A percentile compares a stretch with the other conserved stretches of the same genome.
These are phyloP conservation scores for Trichothecium roseum DNA, from an alignment of 2,329 filamentous ascomycete genomes.

Conservation along the genomic window DNA sequence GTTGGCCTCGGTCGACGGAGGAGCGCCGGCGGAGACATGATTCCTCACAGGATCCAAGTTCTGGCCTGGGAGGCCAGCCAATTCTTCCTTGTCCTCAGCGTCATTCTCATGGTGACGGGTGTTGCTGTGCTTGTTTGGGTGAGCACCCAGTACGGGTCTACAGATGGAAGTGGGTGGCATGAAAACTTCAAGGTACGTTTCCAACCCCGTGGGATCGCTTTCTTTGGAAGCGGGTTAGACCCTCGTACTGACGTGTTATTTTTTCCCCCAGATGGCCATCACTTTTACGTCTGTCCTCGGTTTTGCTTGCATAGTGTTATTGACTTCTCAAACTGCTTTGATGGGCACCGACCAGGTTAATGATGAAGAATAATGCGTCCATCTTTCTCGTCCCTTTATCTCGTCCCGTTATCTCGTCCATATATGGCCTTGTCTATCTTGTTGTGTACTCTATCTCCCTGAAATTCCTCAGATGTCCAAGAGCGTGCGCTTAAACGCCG, in stretches of 20 bases:
- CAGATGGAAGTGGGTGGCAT: constrained; percentile 9
- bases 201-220: not conserved
- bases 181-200: constrained; percentile 5
- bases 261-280: constrained; percentile 5
- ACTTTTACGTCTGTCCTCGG: constrained; percentile 5
- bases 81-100: constrained; percentile 9
- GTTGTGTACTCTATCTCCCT: too few species aligned
- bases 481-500: too few species aligned
- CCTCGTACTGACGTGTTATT: too few species aligned
- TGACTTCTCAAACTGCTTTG: constrained; percentile 3
- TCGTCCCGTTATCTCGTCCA: too few species aligned
- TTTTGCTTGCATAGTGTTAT: constrained; percentile 1
- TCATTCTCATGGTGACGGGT: constrained; percentile 10
- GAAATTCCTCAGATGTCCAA: too few species aligned
- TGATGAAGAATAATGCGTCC: not conserved
- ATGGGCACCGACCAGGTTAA: not conserved
- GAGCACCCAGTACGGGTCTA: constrained; percentile 7
- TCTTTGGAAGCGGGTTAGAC: not conserved
- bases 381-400: too few species aligned
- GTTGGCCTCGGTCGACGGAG: constrained; percentile 5
- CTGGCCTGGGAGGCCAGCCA: constrained; percentile 13
- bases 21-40: not conserved
- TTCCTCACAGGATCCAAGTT: constrained; percentile 8
- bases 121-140: constrained; percentile 12
- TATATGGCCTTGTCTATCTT: too few species aligned